Evolutionary conservation across 352 stramenopile species (phyloP).

Genomic region (Pythium dissimile): DNA sequence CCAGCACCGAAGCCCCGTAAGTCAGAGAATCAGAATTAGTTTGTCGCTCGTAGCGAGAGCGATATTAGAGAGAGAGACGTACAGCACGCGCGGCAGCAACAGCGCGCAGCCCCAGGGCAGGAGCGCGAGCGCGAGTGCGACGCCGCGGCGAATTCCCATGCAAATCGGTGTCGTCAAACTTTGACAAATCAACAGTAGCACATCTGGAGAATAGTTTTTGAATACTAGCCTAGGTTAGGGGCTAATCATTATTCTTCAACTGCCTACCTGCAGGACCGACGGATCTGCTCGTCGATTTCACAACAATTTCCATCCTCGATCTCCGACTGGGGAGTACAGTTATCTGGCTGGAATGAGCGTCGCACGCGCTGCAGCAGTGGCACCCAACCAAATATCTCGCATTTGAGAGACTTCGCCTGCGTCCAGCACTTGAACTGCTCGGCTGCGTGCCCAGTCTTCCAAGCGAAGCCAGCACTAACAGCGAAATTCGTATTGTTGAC

Average conservation of each 20-base stretch:
- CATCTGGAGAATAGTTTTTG: neutral
- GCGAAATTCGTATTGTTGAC: constrained; percentile 41
- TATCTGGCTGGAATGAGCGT: too few relatives aligned
- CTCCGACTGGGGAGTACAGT: too few relatives aligned
- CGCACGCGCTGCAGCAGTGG: constrained; percentile 44
- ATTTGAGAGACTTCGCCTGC: constrained; percentile 59
- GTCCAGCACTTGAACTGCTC: constrained; percentile 62
- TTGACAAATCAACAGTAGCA: neutral
- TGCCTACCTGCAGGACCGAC: too few relatives aligned
- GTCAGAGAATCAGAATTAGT: neutral
- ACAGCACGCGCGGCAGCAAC: constrained; percentile 17
- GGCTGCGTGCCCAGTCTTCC: constrained; percentile 28
- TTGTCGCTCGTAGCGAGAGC: neutral
- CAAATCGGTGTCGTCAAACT: neutral
- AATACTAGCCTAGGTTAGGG: neutral
- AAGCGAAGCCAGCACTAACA: neutral
- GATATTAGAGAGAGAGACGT: neutral
- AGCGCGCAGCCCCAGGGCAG: constrained; percentile 18
- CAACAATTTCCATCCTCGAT: neutral
- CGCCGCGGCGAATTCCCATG: constrained; percentile 8
- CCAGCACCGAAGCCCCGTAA: neutral
- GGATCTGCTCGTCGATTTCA: neutral
- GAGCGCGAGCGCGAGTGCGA: constrained; percentile 15
- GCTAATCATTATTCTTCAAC: neutral
- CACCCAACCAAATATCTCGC: constrained; percentile 56